A percentile compares a stretch with the other conserved stretches of the same genome.
Conservation (phyloP, 2,329 filamentous ascomycete genomes). For the Aphanocladium album region DNA sequence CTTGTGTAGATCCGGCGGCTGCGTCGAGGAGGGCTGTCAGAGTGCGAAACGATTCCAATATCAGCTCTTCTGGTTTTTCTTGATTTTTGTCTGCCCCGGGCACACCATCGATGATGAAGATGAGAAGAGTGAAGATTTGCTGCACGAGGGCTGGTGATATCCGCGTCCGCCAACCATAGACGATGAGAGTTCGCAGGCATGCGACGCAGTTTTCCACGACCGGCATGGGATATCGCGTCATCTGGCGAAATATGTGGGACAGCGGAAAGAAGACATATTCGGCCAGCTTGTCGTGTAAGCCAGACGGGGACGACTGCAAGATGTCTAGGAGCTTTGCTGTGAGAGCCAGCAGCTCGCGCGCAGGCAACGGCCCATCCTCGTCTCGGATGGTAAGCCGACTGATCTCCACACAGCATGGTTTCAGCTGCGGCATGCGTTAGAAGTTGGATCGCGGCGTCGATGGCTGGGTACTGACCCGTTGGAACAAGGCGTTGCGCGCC, state of each 20-base stretch:
- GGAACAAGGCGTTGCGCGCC: slow-evolving; percentile 28
- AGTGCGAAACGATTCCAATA: slow-evolving; percentile 64
- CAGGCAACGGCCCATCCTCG: slow-evolving; percentile 34
- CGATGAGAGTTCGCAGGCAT: slow-evolving; percentile 68
- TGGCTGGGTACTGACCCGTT: slow-evolving; percentile 20
- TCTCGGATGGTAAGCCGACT: slow-evolving; percentile 52
- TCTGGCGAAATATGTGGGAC: slow-evolving; percentile 75
- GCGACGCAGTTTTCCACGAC: slow-evolving; percentile 71
- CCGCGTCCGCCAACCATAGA: slow-evolving; percentile 70
- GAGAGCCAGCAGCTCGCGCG: slow-evolving; percentile 42
- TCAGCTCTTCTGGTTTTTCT: slow-evolving; percentile 65
- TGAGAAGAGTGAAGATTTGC: slow-evolving; percentile 80
- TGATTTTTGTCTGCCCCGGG: slow-evolving; percentile 46
- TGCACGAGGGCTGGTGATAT: slow-evolving; percentile 70
- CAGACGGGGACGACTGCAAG: slow-evolving; percentile 41
- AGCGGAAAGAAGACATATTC: slow-evolving; percentile 96
- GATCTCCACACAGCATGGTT: slow-evolving; percentile 57
- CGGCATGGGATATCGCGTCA: slow-evolving; percentile 64
- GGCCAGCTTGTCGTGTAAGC: slow-evolving; percentile 74
- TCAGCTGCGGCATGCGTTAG: slow-evolving; percentile 42
- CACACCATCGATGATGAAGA: slow-evolving; percentile 71
- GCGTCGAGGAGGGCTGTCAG: slow-evolving; percentile 61
- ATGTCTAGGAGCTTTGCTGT: slow-evolving; percentile 40
- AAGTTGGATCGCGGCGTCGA: rapidly evolving
- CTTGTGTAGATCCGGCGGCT: slow-evolving; percentile 45